These are phyloP conservation scores for Flammula alnicola DNA, from an alignment of 1,284 basidiomycete species.

Conservation along the genomic window DNA sequence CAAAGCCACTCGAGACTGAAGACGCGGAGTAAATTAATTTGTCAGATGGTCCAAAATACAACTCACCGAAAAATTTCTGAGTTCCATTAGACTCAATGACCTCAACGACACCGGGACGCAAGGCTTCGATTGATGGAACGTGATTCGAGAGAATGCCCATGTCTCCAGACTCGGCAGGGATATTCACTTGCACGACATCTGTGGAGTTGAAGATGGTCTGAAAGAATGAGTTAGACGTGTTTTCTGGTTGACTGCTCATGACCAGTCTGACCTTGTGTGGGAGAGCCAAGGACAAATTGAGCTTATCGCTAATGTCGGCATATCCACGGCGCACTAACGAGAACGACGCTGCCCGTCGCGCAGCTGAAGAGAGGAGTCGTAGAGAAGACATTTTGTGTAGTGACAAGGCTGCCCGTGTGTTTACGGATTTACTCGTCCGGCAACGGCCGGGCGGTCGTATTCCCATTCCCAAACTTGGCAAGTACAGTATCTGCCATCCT, in stretches of 20 bases:
- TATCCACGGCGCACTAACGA: slow-evolving; percentile 76
- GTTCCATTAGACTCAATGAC: slow-evolving; percentile 81
- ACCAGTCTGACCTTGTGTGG: slow-evolving; percentile 94
- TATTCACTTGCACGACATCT: slow-evolving; percentile 94
- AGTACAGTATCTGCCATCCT: not conserved
- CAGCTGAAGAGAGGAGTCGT: slow-evolving; percentile 67
- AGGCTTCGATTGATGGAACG: slow-evolving; percentile 90
- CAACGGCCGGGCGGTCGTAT: slow-evolving; percentile 17
- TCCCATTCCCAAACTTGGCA: not conserved
- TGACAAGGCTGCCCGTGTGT: slow-evolving; percentile 39
- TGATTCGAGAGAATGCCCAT: slow-evolving; percentile 99
- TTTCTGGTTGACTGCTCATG: not conserved
- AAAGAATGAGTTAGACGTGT: slow-evolving; percentile 16
- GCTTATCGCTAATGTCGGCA: slow-evolving; percentile 87
- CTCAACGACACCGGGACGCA: slow-evolving; percentile 92
- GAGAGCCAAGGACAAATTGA: slow-evolving; percentile 87
- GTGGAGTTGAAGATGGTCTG: slow-evolving; percentile 87
- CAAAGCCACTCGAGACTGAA: slow-evolving; percentile 94
- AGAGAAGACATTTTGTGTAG: slow-evolving; percentile 70
- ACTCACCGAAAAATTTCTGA: slow-evolving; percentile 96
- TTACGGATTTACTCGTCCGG: slow-evolving; percentile 37
- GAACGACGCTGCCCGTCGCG: slow-evolving; percentile 61
- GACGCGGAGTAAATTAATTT: slow-evolving; percentile 5
- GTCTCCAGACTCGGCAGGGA: slow-evolving; percentile 92
- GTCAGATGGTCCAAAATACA: not conserved